Base-by-base conservation (phyloP, 1,284 basidiomycete genomes). In the Farysia itapuensis region DNA sequence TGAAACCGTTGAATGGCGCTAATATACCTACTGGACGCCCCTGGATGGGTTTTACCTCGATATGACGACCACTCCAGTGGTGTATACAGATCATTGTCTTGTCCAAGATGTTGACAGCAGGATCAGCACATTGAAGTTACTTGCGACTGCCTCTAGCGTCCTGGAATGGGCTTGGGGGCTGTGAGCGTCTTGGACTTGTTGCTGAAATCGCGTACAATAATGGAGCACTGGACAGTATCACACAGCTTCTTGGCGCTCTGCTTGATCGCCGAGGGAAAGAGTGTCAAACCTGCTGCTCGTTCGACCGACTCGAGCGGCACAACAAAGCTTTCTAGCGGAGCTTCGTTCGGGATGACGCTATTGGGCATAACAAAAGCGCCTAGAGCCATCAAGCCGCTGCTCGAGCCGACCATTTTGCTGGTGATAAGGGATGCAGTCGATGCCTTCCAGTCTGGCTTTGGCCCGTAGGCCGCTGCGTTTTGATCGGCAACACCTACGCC, bases 181-280 rank as follows among this genome's bases (percentile, higher is more conserved):
- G 37, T 43, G 29, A 63, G 30, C 19, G 52, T 52, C 52, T 37
- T 52, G 31, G 47, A 52, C 45, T 63, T 63, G 18, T 63, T 48
- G 15, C 24, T 29, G 30, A 76, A 76, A 13, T 74, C 70, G 14
- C 74, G 45, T 1, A 76, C 58, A 15, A 76, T 46, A 22, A 76
- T 64, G 26, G 50, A 43, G 40, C 74, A 76, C 33, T 60, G 35
- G 19, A 70, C 67, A 9, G 67, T 57, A 19, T 67, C 60, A 81
- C 94, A 98, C 35, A 98, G 87, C 70, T 89, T 87, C 72, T 86
- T 90, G 9, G 90, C 86, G n/a, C 81, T 79, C 18, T 77, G 63
- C 78, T 94, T 96, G 70, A 97, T 79, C 22, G 83, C 83, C 32
- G 89, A 85, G 1, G 92, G 90, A 80, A 98, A 92, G 25, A 98